Evolutionary conservation across 176 grass and related monocot species (phyloP).

Genomic region (Rhipidocladum racemiflorum): DNA sequence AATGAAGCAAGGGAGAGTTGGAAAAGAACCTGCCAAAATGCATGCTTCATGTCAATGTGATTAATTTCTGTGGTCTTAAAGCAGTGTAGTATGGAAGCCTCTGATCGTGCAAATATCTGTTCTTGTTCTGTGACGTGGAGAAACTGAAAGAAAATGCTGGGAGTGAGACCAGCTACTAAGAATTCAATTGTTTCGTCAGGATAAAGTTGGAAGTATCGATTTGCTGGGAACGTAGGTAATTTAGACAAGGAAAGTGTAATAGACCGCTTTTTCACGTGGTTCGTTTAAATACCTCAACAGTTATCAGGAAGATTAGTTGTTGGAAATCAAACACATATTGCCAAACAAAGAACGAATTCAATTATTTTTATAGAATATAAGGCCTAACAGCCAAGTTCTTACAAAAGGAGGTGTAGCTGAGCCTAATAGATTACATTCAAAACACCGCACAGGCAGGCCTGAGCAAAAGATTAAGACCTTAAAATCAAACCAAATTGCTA

Average conservation of each 20-base stretch:
- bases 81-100: neutral
- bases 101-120: neutral
- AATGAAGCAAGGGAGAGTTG: neutral
- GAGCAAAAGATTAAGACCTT: too few species aligned
- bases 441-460: too few species aligned
- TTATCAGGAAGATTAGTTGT: too few species aligned
- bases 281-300: too few species aligned
- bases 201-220: slow-evolving; percentile 1
- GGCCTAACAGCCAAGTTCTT: too few species aligned
- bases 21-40: neutral
- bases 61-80: neutral
- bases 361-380: too few species aligned
- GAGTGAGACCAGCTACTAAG: neutral
- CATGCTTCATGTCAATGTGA: neutral
- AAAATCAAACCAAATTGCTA: too few species aligned
- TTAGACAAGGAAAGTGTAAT: neutral
- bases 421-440: too few species aligned
- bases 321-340: too few species aligned
- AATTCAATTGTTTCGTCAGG: neutral
- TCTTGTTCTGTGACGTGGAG: neutral
- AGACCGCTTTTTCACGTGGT: too few species aligned
- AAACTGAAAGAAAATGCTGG: neutral
- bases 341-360: too few species aligned
- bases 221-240: slow-evolving; percentile 9
- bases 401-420: too few species aligned